Evolutionary conservation across 2,329 filamentous ascomycete species (phyloP).

Genomic region (Blastomyces silverae): DNA sequence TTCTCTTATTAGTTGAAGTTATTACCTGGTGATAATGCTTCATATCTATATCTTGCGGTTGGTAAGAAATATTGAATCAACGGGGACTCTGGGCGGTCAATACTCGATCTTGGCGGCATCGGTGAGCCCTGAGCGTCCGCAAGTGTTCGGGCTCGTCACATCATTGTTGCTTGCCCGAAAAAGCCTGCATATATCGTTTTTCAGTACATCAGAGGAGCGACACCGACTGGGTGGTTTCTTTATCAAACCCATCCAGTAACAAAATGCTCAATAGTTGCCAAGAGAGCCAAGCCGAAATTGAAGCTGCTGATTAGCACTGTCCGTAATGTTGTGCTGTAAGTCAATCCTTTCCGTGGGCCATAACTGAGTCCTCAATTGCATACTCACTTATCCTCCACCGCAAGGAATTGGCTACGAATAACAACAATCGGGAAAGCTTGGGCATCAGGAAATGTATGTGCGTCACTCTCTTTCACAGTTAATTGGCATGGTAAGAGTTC

Average conservation of each 20-base stretch:
- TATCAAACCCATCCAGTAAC: not conserved
- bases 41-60: too few relatives aligned
- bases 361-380: not conserved
- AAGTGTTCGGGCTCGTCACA: not conserved
- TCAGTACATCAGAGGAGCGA: not conserved
- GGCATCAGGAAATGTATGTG: not conserved
- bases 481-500: not conserved
- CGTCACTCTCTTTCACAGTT: not conserved
- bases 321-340: too few relatives aligned
- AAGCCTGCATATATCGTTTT: not conserved
- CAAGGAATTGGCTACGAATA: not conserved
- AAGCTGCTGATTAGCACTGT: not conserved
- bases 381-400: not conserved
- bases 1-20: too few relatives aligned
- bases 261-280: not conserved
- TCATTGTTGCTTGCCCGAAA: not conserved
- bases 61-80: too few relatives aligned
- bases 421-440: not conserved
- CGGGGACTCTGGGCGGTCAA: not conserved
- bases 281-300: not conserved
- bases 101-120: not conserved
- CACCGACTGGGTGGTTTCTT: not conserved
- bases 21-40: too few relatives aligned
- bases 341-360: too few relatives aligned
- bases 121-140: not conserved